Percentiles rank a stretch among this genome's conserved stretches.
phyloP scores from a whole-genome alignment of 148 eudicot genomes.

The Rhododendron mucronatum region DNA sequence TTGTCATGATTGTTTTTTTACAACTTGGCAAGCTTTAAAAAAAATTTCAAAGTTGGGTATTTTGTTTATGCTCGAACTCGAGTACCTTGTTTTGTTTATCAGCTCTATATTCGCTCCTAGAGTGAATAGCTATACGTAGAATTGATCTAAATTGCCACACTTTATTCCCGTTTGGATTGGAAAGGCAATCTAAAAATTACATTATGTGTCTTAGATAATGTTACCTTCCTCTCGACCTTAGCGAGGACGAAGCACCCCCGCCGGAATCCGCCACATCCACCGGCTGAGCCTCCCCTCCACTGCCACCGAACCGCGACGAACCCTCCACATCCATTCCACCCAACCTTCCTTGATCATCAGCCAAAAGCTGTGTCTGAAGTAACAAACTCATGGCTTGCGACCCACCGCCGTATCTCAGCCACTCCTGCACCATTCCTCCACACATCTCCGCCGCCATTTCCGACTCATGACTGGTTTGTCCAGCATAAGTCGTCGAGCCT shows the following conservation, averaged over 20 bases:
- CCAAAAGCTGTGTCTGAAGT: constrained; percentile 1
- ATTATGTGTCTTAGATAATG: neutral
- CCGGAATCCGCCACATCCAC: constrained; percentile 13
- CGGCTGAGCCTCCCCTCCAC: constrained; percentile 9
- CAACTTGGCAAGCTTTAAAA: neutral
- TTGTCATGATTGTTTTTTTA: neutral
- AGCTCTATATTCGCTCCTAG: neutral
- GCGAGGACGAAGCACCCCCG: constrained; percentile 16
- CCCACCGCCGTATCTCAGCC: constrained; percentile 13
- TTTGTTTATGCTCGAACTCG: neutral
- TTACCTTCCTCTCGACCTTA: constrained; percentile 34
- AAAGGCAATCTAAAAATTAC: neutral
- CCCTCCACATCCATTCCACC: neutral
- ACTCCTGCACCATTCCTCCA: constrained; percentile 15
- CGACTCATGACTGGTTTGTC: neutral
- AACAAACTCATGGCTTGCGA: constrained; percentile 17
- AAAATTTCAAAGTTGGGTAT: neutral
- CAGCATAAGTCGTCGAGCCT: constrained; percentile 1
- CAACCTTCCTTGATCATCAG: neutral
- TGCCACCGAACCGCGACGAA: neutral
- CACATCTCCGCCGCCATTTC: constrained; percentile 1
- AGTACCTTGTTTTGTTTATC: neutral
- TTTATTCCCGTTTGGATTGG: neutral
- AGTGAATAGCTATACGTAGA: neutral
- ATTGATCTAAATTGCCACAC: neutral